phyloP scores from a whole-genome alignment of 1,284 basidiomycete species.

The Naganishia liquefaciens region DNA sequence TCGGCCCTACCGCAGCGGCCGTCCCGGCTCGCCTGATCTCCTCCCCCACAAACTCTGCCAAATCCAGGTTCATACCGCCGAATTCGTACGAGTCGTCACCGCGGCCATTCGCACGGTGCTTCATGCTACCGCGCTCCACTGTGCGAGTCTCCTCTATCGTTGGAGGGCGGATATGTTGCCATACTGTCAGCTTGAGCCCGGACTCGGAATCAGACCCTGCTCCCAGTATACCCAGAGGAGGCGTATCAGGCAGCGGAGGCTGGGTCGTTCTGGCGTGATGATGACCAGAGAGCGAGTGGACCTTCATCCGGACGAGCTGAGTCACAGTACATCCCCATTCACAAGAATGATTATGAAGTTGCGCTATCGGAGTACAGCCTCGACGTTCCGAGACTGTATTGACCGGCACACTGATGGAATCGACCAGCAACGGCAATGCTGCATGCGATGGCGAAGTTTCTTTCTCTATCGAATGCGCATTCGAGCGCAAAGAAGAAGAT shows the following conservation, averaged over 20 bases:
- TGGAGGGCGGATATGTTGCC: slow-evolving; percentile 36
- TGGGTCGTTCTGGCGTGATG: slow-evolving; percentile 6
- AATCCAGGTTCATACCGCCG: slow-evolving; percentile 50
- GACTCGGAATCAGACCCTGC: slow-evolving; percentile 46
- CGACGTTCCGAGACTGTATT: slow-evolving; percentile 35
- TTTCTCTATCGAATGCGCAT: neutral
- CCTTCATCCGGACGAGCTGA: slow-evolving; percentile 44
- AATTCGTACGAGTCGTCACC: slow-evolving; percentile 36
- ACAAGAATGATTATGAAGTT: slow-evolving; percentile 42
- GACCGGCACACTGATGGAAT: slow-evolving; percentile 10
- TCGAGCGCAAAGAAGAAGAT: neutral
- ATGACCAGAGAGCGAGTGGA: slow-evolving; percentile 31
- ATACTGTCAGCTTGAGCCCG: slow-evolving; percentile 43
- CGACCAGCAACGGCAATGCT: neutral
- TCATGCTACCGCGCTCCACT: slow-evolving; percentile 6
- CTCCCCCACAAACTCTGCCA: slow-evolving; percentile 49
- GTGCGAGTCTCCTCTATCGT: slow-evolving; percentile 9
- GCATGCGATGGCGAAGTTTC: neutral
- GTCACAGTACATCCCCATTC: slow-evolving; percentile 48
- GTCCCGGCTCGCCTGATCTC: slow-evolving; percentile 11
- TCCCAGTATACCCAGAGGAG: slow-evolving; percentile 41
- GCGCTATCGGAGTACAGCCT: slow-evolving; percentile 41
- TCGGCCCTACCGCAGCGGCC: neutral
- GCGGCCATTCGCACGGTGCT: slow-evolving; percentile 9
- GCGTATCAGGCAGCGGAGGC: slow-evolving; percentile 18